Percentiles rank a stretch among this genome's conserved stretches.
These are phyloP conservation scores for Cercophora scortea DNA, from an alignment of 495 filamentous ascomycete genomes.

Conservation along the genomic window DNA sequence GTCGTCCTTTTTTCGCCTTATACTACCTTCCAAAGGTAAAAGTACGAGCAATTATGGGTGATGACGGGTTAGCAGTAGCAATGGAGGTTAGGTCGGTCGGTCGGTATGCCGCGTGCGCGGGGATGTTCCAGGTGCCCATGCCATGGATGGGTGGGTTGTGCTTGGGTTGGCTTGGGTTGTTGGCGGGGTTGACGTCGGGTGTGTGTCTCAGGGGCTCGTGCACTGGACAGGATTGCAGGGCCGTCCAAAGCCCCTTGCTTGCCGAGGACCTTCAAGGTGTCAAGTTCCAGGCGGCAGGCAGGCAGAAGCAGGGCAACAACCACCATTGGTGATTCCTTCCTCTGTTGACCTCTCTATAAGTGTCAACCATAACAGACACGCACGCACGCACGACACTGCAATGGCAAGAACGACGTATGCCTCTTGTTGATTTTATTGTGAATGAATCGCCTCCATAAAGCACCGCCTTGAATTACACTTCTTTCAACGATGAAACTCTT, in stretches of 20 bases:
- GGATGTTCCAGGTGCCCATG: constrained; percentile 3
- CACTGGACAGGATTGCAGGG: too few species aligned
- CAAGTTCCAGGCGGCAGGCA: neutral
- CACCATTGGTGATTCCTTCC: too few species aligned
- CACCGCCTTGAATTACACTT: neutral
- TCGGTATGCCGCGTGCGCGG: constrained; percentile 1
- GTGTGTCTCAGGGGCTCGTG: constrained; percentile 6
- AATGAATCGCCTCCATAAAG: neutral
- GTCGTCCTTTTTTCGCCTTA: too few species aligned
- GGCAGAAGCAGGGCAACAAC: neutral
- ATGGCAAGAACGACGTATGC: too few species aligned
- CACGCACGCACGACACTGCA: too few species aligned
- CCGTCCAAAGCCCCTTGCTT: neutral
- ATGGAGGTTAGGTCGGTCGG: neutral
- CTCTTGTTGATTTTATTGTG: too few species aligned
- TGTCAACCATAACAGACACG: too few species aligned
- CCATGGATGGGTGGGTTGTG: neutral
- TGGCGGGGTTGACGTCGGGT: constrained; percentile 3
- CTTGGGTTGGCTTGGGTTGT: neutral
- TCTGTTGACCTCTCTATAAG: too few species aligned
- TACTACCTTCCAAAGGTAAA: too few species aligned
- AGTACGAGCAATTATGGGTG: too few species aligned
- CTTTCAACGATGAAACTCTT: constrained; percentile 4
- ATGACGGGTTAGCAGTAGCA: neutral
- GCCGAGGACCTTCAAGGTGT: neutral